Evolutionary conservation across 257 asterid species (phyloP).

Genomic region (Petunia axillaris): DNA sequence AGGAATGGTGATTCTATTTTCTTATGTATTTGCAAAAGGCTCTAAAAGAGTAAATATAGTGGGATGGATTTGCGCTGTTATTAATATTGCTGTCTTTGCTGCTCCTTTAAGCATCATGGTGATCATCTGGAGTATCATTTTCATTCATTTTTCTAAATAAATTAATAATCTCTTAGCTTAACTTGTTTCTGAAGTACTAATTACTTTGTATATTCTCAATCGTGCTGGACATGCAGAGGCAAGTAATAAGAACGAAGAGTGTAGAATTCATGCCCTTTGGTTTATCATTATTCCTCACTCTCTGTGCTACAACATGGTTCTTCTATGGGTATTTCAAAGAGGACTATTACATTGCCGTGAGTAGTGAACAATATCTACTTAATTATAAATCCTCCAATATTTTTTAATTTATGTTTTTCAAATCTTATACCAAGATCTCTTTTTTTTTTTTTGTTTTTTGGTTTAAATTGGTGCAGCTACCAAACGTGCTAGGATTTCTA

Average conservation of each 20-base stretch:
- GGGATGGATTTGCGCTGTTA: constrained; percentile 71
- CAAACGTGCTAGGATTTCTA: constrained; percentile 66
- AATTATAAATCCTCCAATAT: background rate
- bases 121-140: background rate
- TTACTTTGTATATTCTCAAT: too few species aligned
- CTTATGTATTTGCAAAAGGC: constrained; percentile 46
- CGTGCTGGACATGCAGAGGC: constrained; percentile 40
- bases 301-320: constrained; percentile 70
- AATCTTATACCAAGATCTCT: too few species aligned
- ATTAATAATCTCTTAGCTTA: too few species aligned
- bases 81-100: constrained; percentile 71
- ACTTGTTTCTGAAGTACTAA: background rate
- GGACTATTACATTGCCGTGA: constrained; percentile 74
- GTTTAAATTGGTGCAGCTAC: constrained; percentile 45
- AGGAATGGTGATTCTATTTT: constrained; percentile 43
- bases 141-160: background rate
- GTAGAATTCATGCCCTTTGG: constrained; percentile 75
- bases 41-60: constrained; percentile 45
- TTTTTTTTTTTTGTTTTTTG: background rate
- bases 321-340: constrained; percentile 63
- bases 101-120: constrained; percentile 82
- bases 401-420: too few species aligned
- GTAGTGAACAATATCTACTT: constrained; percentile 20
- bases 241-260: constrained; percentile 63
- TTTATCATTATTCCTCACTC: constrained; percentile 64